A percentile compares a stretch with the other conserved stretches of the same genome.
Conservation (phyloP, 2,329 filamentous ascomycete genomes). For the Venturia effusa region DNA sequence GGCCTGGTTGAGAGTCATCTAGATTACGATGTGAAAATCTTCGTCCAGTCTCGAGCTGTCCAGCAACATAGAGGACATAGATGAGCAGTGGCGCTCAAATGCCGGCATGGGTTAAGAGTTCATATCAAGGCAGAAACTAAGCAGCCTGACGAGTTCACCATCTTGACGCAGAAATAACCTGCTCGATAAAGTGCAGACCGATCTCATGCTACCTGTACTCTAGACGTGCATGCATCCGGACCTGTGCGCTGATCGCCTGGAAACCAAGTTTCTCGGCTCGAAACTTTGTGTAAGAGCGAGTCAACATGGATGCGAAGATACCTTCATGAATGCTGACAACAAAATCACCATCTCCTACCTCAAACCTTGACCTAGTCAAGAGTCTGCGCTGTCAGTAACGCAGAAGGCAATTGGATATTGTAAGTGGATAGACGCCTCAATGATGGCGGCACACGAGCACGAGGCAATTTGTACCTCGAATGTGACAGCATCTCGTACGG, state of each 20-base stretch:
- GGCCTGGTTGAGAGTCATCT: background rate
- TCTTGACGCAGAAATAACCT: background rate
- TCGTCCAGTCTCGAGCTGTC: background rate
- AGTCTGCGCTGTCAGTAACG: background rate
- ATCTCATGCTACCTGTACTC: background rate
- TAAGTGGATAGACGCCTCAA: background rate
- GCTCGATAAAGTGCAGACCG: background rate
- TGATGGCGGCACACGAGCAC: background rate
- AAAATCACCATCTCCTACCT: background rate
- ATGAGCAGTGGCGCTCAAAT: background rate
- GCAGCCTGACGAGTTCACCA: background rate
- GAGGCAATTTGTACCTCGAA: background rate
- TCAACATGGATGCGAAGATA: background rate
- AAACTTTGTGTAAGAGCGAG: background rate
- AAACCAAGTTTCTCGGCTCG: background rate
- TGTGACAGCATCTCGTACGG: background rate
- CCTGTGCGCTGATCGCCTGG: background rate
- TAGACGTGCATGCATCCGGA: background rate
- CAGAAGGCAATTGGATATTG: background rate
- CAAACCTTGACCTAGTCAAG: background rate
- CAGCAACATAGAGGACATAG: background rate
- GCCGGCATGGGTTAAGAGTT: background rate
- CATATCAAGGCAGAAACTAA: background rate
- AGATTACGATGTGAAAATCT: background rate
- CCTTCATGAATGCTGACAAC: background rate